Evolutionary conservation across 306 rosid species (phyloP).

Genomic region (Pyrus communis): DNA sequence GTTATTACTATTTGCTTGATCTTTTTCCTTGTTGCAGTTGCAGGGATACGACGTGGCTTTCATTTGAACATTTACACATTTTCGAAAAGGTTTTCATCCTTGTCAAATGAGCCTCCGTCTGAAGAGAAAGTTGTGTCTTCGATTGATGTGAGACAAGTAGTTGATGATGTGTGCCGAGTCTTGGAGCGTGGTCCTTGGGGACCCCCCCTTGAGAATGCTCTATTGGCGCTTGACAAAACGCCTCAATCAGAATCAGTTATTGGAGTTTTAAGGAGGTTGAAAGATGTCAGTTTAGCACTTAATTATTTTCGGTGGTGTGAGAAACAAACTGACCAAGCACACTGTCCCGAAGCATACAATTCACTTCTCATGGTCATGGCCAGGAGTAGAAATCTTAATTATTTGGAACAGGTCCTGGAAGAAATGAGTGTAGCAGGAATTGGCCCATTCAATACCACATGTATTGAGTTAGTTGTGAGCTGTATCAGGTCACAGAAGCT

Average conservation of each 20-base stretch:
- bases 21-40: slow-evolving; percentile 29
- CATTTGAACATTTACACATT: slow-evolving; percentile 25
- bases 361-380: slow-evolving; percentile 83
- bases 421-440: slow-evolving; percentile 92
- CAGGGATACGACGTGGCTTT: slow-evolving; percentile 38
- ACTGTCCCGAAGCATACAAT: slow-evolving; percentile 59
- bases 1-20: background rate
- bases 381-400: slow-evolving; percentile 47
- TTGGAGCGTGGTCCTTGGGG: slow-evolving; percentile 69
- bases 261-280: slow-evolving; percentile 74
- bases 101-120: slow-evolving; percentile 38
- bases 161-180: slow-evolving; percentile 50
- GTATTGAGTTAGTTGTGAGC: slow-evolving; percentile 53
- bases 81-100: slow-evolving; percentile 29
- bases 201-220: slow-evolving; percentile 53
- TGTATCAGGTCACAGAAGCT: slow-evolving; percentile 43
- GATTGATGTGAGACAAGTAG: slow-evolving; percentile 30
- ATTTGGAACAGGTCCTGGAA: slow-evolving; percentile 64
- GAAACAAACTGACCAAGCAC: slow-evolving; percentile 51
- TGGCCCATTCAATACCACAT: slow-evolving; percentile 49
- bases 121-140: slow-evolving; percentile 30
- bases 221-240: slow-evolving; percentile 38
- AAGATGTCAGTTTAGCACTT: slow-evolving; percentile 50
- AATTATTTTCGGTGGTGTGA: slow-evolving; percentile 79
- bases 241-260: slow-evolving; percentile 63